These are phyloP conservation scores for Solanum chaucha DNA, from an alignment of 257 asterid genomes.

Conservation along the genomic window DNA sequence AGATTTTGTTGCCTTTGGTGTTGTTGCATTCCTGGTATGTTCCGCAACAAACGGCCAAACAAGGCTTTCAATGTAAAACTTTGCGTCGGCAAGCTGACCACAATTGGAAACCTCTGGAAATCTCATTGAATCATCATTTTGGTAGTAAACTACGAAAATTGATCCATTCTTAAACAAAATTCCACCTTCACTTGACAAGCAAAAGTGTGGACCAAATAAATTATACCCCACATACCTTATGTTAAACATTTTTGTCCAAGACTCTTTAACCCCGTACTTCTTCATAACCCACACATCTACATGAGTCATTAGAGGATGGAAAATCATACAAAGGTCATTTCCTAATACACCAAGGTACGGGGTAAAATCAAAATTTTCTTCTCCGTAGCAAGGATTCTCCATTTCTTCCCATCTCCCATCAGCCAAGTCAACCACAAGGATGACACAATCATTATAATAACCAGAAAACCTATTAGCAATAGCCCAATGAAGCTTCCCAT, in stretches of 20 bases:
- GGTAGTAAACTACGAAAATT: too few species aligned
- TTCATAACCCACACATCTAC: neutral
- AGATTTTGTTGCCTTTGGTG: neutral
- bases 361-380: too few species aligned
- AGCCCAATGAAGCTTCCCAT: neutral
- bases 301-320: neutral
- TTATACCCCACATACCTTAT: neutral
- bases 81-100: neutral
- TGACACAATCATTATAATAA: too few species aligned
- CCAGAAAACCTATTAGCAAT: too few species aligned
- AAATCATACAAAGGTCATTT: neutral
- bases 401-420: too few species aligned
- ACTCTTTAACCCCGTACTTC: neutral
- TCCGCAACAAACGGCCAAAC: neutral
- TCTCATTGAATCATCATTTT: neutral
- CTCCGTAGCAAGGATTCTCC: too few species aligned
- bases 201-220: neutral
- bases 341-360: neutral
- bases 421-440: too few species aligned
- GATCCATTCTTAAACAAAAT: neutral
- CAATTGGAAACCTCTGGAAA: neutral
- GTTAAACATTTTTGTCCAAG: neutral
- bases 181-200: neutral
- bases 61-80: neutral
- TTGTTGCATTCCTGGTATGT: neutral